These are phyloP conservation scores for Emericellopsis atlantica DNA, from an alignment of 2,329 filamentous ascomycete species.

Conservation along the genomic window DNA sequence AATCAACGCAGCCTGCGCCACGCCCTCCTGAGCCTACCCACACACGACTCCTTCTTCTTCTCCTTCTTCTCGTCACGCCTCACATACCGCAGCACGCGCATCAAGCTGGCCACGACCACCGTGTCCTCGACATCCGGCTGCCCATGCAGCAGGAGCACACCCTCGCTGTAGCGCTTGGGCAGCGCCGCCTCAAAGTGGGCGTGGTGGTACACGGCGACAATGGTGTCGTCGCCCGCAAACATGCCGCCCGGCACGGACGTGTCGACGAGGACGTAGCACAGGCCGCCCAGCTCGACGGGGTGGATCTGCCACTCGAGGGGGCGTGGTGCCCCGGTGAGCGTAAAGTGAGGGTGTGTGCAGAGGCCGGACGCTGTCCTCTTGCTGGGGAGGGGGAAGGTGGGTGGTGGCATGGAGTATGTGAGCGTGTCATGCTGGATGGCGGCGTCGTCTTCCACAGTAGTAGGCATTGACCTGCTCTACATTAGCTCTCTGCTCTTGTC, in stretches of 20 bases:
- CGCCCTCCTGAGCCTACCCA: too few relatives aligned
- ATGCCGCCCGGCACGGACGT: neutral
- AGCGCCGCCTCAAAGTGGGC: neutral
- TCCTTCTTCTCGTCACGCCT: neutral
- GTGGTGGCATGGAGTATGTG: neutral
- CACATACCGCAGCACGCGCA: conserved; percentile 1
- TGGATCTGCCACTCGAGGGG: conserved; percentile 2
- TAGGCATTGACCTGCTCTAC: neutral
- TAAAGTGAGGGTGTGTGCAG: neutral
- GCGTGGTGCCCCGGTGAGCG: neutral
- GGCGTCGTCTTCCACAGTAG: neutral
- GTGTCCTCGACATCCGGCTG: neutral
- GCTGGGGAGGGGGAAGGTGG: neutral
- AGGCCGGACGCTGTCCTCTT: neutral
- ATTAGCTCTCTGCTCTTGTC: too few relatives aligned
- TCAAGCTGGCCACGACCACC: conserved; percentile 1
- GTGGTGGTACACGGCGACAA: conserved; percentile 2
- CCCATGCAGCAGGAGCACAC: conserved; percentile 1
- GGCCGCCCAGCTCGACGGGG: neutral
- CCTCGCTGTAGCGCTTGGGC: conserved; percentile 2
- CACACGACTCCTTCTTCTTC: too few relatives aligned
- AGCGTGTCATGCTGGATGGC: neutral
- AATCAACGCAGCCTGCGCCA: too few relatives aligned
- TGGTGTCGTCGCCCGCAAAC: neutral
- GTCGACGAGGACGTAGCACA: conserved; percentile 3